A percentile compares a stretch with the other conserved stretches of the same genome.
phyloP scores from a whole-genome alignment of 2,329 filamentous ascomycete species.

The Talaromyces sp. region DNA sequence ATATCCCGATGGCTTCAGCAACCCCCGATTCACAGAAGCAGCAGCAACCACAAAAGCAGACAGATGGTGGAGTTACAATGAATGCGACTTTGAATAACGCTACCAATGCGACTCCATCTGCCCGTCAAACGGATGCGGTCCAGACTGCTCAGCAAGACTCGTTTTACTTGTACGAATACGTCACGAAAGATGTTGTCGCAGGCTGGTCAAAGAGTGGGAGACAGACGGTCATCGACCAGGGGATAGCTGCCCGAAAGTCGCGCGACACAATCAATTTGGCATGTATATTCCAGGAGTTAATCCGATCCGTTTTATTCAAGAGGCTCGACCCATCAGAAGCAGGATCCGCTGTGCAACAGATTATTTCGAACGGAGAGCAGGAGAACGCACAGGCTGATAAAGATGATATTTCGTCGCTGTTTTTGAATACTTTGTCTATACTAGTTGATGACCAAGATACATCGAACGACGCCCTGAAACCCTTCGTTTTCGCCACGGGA shows the following conservation, averaged over 20 bases:
- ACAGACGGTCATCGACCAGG: constrained; percentile 60
- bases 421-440: constrained; percentile 77
- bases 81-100: constrained; percentile 3
- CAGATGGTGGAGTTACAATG: constrained; percentile 22
- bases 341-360: constrained; percentile 66
- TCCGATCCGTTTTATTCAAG: constrained; percentile 66
- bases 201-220: constrained; percentile 65
- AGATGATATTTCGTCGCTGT: constrained; percentile 62
- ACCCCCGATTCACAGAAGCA: constrained; percentile 10
- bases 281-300: constrained; percentile 76
- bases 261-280: constrained; percentile 65
- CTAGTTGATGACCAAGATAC: constrained; percentile 64
- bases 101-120: constrained; percentile 17
- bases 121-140: constrained; percentile 9
- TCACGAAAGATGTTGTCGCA: constrained; percentile 64
- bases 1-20: constrained; percentile 28
- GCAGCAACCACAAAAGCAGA: constrained; percentile 16
- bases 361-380: constrained; percentile 53
- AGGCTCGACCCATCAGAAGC: constrained; percentile 63
- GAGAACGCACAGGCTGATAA: constrained; percentile 42
- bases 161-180: constrained; percentile 64
- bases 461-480: constrained; percentile 51
- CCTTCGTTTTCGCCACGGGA: constrained; percentile 65
- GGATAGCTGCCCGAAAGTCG: constrained; percentile 57
- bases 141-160: constrained; percentile 18